These are phyloP conservation scores for Xerocomellus amylosporus DNA, from an alignment of 768 basidiomycete species.

Conservation along the genomic window DNA sequence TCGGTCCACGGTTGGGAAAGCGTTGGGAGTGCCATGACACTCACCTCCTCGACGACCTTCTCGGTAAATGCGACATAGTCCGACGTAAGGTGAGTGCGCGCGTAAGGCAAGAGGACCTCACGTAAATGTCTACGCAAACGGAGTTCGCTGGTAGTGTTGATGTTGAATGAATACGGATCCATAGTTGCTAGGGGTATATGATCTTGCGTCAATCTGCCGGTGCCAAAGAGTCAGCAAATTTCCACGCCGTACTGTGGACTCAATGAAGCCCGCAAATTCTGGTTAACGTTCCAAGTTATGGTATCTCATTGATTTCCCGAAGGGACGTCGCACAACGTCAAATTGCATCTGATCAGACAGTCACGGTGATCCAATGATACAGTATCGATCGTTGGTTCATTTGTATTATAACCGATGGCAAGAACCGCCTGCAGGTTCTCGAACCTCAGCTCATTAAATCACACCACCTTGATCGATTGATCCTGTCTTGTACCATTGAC, in stretches of 20 bases:
- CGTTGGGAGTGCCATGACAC: neutral
- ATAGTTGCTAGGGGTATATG: constrained; percentile 1
- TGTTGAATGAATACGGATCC: constrained; percentile 17
- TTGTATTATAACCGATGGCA: neutral
- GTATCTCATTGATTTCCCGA: neutral
- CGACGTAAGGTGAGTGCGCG: constrained; percentile 48
- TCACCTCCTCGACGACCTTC: constrained; percentile 45
- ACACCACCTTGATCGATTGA: constrained; percentile 5
- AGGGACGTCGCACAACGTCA: neutral
- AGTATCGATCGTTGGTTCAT: neutral
- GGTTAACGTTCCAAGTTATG: neutral
- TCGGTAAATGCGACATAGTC: constrained; percentile 57
- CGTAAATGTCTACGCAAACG: constrained; percentile 46
- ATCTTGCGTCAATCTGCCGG: no score
- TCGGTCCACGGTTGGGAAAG: neutral
- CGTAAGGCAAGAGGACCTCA: constrained; percentile 53
- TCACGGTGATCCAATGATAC: neutral
- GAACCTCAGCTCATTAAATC: constrained; percentile 2
- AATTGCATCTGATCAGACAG: neutral
- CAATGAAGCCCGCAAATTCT: neutral
- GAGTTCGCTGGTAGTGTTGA: constrained; percentile 20
- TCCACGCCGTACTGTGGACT: neutral
- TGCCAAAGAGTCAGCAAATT: neutral
- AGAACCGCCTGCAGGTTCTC: neutral
- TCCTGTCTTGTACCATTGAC: neutral